A percentile compares a stretch with the other conserved stretches of the same genome.
These are phyloP conservation scores for Chrysanthemum lavandulifolium DNA, from an alignment of 129 eudicot species.

Conservation along the genomic window DNA sequence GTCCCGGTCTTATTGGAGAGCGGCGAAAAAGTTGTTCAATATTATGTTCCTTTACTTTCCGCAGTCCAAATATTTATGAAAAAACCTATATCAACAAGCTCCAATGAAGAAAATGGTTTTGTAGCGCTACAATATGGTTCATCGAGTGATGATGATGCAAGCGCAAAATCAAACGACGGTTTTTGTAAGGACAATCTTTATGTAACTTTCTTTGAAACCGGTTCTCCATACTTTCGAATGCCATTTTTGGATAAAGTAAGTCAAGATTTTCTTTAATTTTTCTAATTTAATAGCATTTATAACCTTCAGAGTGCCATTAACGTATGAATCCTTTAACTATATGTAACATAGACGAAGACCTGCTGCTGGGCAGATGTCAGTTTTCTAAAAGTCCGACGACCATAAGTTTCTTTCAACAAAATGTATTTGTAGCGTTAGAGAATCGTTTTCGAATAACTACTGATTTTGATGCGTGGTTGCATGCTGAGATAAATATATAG, in stretches of 20 bases:
- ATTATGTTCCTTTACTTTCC: conserved; percentile 47
- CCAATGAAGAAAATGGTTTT: neutral
- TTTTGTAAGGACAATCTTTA: conserved; percentile 26
- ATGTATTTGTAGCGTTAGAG: too few species aligned
- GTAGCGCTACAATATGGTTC: conserved; percentile 7
- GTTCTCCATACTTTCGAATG: conserved; percentile 39
- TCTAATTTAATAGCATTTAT: neutral
- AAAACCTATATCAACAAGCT: conserved; percentile 6
- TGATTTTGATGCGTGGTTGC: too few species aligned
- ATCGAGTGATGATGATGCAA: conserved; percentile 16
- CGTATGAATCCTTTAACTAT: neutral
- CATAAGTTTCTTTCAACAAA: too few species aligned
- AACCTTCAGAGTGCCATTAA: neutral
- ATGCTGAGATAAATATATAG: too few species aligned
- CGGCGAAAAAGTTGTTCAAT: conserved; percentile 30
- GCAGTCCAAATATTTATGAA: conserved; percentile 40
- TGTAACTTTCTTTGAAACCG: conserved; percentile 27
- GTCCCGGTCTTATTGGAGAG: conserved; percentile 20
- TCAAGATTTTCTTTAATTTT: neutral
- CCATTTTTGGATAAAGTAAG: conserved; percentile 44
- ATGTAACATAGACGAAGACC: too few species aligned
- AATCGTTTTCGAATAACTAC: too few species aligned
- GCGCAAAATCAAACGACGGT: conserved; percentile 20
- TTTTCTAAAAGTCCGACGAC: too few species aligned
- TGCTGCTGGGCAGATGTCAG: too few species aligned